Base-by-base conservation (phyloP, 1,284 basidiomycete species). In the Apiotrichum porosum region DNA sequence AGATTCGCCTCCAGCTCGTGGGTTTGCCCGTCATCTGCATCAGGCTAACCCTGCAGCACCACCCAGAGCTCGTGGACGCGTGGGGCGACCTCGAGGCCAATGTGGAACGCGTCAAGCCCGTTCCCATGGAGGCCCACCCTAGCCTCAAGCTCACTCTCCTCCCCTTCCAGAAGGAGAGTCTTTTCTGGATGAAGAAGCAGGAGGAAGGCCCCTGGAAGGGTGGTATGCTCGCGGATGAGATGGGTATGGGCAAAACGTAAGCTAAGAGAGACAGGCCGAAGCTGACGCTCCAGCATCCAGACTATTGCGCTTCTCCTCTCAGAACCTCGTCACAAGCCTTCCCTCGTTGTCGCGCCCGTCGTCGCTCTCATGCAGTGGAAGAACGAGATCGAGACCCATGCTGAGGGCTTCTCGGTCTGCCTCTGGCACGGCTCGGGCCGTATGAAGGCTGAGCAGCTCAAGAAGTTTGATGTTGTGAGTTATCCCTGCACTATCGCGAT, bases 331-430 rank as follows among this genome's bases (percentile, higher is more conserved):
- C 75, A 79, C 55, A 86, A 82, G 67, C 91, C 91, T 1, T 93
- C 90, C 49, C 80, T 98, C 9, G 89, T 98, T 18, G 80, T 98
- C 28, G 94, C 94, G 81, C 90, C 90, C 3, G 95, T 92, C 3
- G 94, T 97, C 40, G 95, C 95, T 21, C 83, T 99, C 57, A 93
- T 98, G 84, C 94, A 99, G 75, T 98, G 95, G 95, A 83, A 84
- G 60, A 91, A 94, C 69, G 95, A 99, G 71, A 91, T 98, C 49
- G 82, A 83, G 31, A 75, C 83, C 0, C 88, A 90, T 60, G 86
- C 88, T 0, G 80, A 84, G 53, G 83, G 83, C 9, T 76, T 91
- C 63, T 83, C 83, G 44, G 70, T 94, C 23, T 81, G 87, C 35
- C 80, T 98, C 14, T 99, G 90, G 90, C 93, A 98, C 68, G 95